Evolutionary conservation across 1,139 yeast species (phyloP).

Genomic region (Pichia sp.): DNA sequence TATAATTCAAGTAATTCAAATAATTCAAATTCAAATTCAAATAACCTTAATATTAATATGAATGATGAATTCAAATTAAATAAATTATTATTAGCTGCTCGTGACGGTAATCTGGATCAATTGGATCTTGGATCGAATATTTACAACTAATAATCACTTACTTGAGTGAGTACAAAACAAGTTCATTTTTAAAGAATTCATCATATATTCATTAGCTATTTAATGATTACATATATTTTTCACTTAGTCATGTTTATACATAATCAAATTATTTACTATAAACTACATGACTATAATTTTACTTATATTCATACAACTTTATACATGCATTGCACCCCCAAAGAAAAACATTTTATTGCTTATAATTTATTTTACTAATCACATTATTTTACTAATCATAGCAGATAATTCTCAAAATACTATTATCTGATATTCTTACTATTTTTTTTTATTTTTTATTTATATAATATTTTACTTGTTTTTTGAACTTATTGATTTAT

Average conservation of each 20-base stretch:
- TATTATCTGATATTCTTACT: neutral
- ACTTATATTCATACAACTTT: neutral
- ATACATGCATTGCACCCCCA: neutral
- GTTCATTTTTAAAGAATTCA: too few relatives aligned
- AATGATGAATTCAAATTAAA: constrained; percentile 29
- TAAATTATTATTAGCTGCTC: constrained; percentile 26
- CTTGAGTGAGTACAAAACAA: too few relatives aligned
- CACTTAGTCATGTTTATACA: neutral
- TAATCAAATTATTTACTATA: neutral
- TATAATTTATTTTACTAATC: neutral
- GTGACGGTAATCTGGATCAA: constrained; percentile 27
- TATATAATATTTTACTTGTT: neutral
- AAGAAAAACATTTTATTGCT: neutral
- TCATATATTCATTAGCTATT: neutral
- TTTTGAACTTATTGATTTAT: neutral
- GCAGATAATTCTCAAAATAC: neutral
- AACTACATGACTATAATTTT: neutral
- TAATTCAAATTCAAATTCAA: neutral
- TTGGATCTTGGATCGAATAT: constrained; percentile 25
- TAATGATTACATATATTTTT: neutral
- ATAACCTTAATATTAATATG: neutral
- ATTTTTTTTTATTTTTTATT: neutral
- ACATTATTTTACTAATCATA: neutral
- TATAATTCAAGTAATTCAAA: neutral
- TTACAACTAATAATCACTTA: constrained; percentile 10